Base-by-base conservation (phyloP, 768 basidiomycete species). In the Mycena alexandri region DNA sequence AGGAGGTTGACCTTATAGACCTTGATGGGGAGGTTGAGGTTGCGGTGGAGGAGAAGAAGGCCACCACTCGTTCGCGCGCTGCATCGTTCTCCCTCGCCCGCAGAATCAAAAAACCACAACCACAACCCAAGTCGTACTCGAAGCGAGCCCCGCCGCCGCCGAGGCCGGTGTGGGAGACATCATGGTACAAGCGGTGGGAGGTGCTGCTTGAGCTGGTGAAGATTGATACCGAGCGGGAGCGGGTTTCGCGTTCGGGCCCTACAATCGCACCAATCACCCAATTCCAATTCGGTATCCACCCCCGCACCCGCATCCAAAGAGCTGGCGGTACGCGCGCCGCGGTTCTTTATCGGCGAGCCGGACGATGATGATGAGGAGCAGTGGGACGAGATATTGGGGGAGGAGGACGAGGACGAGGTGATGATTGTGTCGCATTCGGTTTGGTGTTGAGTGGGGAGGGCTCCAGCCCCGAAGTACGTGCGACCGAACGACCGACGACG, bases 171-270 rank as follows among this genome's bases (percentile, higher is more conserved):
- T 87, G 86, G 87, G 77, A 81, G 42, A 79, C 80, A 13, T 82
- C 79, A 64, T 88, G 86, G 86, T 84, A 87, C 67, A 79, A 79
- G 33, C 85, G 86, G 61, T 88, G 86, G 85, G 83, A 87, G 63
- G 58, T 88, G 51, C 78, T 89, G 52, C 68, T 84, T 51, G 80
- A 83, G 61, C 78, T 88, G 5, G 80, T 81, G 25, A 75, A 77
- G 42, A 71, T 72, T 53, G 76, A 80, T 50, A 67, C 67, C 41
- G 72, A 75, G 53, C 75, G 71, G 43, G 66, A 64, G 34, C 52
- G 50, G 9, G 65, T 21, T 3, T 48, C 53, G 12, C 59, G n/a
- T n/a, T n/a, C n/a, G n/a, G n/a, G n/a, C n/a, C n/a, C n/a, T n/a
- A n/a, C n/a, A n/a, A n/a, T n/a, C n/a, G n/a, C n/a, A n/a, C n/a